Percentiles rank a stretch among this genome's conserved stretches.
Conservation (phyloP, 805 yeast species). For the Vanderwaltozyma polyspora region DNA sequence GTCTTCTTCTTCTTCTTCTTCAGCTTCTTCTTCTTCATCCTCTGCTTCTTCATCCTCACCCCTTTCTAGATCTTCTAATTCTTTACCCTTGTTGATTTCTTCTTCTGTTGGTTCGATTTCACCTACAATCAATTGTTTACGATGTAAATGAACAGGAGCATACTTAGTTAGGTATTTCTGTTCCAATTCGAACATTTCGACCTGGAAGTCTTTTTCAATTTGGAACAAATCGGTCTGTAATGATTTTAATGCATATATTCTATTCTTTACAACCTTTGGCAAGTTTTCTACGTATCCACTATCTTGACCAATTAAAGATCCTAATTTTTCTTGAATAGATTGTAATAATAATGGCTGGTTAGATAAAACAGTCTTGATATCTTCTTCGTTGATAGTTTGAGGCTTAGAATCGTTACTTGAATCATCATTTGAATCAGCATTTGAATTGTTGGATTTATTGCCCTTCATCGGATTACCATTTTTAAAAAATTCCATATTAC, state of each 20-base stretch:
- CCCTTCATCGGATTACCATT: slow-evolving; percentile 39
- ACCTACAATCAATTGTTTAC: slow-evolving; percentile 67
- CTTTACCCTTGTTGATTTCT: slow-evolving; percentile 71
- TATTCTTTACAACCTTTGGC: slow-evolving; percentile 58
- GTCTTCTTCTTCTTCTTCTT: slow-evolving; percentile 35
- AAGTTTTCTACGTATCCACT: slow-evolving; percentile 76
- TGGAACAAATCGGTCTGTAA: slow-evolving; percentile 70
- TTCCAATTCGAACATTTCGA: slow-evolving; percentile 78
- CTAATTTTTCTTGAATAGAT: slow-evolving; percentile 82
- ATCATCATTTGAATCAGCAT: no score
- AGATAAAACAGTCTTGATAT: slow-evolving; percentile 38
- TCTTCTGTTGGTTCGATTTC: slow-evolving; percentile 62
- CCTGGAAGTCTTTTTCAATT: slow-evolving; percentile 84
- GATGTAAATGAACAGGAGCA: slow-evolving; percentile 62
- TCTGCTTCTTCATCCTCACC: slow-evolving; percentile 33
- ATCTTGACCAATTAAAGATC: slow-evolving; percentile 71
- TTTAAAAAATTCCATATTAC: slow-evolving; percentile 61
- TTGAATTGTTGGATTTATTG: no score
- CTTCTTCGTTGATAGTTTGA: slow-evolving; percentile 65
- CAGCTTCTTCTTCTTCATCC: slow-evolving; percentile 33
- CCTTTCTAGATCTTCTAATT: slow-evolving; percentile 39
- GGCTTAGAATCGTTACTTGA: slow-evolving; percentile 30
- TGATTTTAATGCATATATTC: slow-evolving; percentile 74
- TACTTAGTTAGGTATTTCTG: slow-evolving; percentile 63
- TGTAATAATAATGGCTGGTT: slow-evolving; percentile 75